Conservation (phyloP, 495 filamentous ascomycete species). For the Penicillium cataractarum region DNA sequence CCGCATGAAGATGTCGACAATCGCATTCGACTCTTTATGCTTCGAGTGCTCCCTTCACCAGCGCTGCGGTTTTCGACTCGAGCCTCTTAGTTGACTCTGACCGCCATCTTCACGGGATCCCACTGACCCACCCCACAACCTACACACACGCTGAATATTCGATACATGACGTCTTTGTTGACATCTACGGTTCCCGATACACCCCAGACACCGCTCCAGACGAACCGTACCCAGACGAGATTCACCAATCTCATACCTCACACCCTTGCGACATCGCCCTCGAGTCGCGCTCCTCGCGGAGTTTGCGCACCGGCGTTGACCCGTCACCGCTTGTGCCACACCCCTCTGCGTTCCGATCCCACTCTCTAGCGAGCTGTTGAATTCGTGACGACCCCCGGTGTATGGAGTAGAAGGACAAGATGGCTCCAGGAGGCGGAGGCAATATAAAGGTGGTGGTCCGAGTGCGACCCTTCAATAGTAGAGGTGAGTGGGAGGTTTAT, state of each 20-base stretch:
- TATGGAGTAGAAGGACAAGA: slow-evolving; percentile 51
- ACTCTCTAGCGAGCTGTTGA: slow-evolving; percentile 16
- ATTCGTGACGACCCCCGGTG: slow-evolving; percentile 29
- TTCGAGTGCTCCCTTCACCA: slow-evolving; percentile 8
- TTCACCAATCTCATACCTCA: slow-evolving; percentile 4
- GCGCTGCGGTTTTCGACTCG: neutral
- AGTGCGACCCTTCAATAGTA: slow-evolving; percentile 85
- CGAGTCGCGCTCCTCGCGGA: slow-evolving; percentile 44
- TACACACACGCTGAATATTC: slow-evolving; percentile 35
- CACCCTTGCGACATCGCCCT: slow-evolving; percentile 22
- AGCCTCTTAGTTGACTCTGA: slow-evolving; percentile 3
- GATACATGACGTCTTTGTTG: slow-evolving; percentile 54
- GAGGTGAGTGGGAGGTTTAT: slow-evolving; percentile 69
- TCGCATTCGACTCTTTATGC: slow-evolving; percentile 24
- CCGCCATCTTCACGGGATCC: slow-evolving; percentile 6
- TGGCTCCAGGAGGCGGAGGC: slow-evolving; percentile 81
- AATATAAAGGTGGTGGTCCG: slow-evolving; percentile 99
- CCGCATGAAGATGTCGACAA: slow-evolving; percentile 34
- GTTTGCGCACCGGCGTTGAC: slow-evolving; percentile 42
- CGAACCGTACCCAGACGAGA: slow-evolving; percentile 13
- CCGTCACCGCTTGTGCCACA: slow-evolving; percentile 31
- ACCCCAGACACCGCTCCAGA: slow-evolving; percentile 15
- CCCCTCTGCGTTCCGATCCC: slow-evolving; percentile 8
- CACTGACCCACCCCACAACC: slow-evolving; percentile 24
- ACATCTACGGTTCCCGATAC: slow-evolving; percentile 32